These are phyloP conservation scores for Solanum aculeatissimum DNA, from an alignment of 305 asterid genomes.

Conservation along the genomic window DNA sequence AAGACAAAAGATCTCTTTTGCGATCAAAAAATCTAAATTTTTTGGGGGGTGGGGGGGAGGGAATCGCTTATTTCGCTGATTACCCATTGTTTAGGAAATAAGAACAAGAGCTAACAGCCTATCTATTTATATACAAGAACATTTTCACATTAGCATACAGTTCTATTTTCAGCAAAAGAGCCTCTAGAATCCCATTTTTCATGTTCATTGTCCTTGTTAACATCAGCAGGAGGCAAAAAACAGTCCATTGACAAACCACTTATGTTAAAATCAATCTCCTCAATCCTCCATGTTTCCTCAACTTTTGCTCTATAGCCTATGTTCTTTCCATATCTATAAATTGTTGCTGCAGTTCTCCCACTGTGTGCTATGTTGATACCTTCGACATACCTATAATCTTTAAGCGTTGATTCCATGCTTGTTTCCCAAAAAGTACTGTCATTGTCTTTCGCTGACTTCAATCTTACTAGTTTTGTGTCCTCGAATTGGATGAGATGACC, in stretches of 20 bases:
- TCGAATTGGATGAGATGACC: slow-evolving; percentile 73
- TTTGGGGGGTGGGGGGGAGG: neutral
- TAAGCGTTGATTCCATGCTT: slow-evolving; percentile 51
- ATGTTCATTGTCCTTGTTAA: neutral
- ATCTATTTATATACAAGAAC: neutral
- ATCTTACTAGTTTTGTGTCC: slow-evolving; percentile 62
- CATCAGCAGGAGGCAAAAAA: slow-evolving; percentile 84
- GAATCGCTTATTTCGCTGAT: neutral
- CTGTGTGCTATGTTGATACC: slow-evolving; percentile 74
- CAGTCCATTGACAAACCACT: slow-evolving; percentile 58
- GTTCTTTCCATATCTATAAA: slow-evolving; percentile 69
- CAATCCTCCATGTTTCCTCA: slow-evolving; percentile 73
- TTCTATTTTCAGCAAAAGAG: neutral
- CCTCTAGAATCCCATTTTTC: neutral
- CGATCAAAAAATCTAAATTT: neutral
- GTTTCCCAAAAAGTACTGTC: slow-evolving; percentile 73
- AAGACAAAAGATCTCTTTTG: neutral
- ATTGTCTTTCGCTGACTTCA: slow-evolving; percentile 57
- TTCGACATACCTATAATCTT: slow-evolving; percentile 63
- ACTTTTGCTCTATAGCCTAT: slow-evolving; percentile 53
- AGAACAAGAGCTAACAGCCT: neutral
- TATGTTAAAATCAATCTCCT: slow-evolving; percentile 76
- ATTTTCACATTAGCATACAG: neutral
- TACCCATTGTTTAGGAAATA: neutral
- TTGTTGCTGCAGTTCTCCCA: slow-evolving; percentile 61